Conservation (phyloP, 495 filamentous ascomycete genomes). For the Daldinia concentrica region DNA sequence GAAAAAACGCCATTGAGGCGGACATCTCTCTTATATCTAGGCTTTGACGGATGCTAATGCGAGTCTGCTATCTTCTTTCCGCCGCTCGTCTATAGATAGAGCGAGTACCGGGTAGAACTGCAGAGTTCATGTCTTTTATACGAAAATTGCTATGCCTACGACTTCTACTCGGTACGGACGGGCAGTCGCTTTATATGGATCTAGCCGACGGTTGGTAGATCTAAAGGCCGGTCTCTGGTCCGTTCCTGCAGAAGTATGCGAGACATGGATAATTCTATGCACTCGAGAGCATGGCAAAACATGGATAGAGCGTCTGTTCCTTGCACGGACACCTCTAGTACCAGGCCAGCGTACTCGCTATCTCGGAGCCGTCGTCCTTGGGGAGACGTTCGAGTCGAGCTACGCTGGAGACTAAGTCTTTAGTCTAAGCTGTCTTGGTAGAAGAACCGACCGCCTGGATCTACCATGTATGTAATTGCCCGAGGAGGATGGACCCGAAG, state of each 20-base stretch:
- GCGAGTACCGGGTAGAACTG: neutral
- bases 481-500: conserved; percentile 15
- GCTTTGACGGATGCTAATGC: neutral
- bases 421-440: conserved; percentile 19
- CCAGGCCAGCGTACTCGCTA: conserved; percentile 3
- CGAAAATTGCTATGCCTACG: neutral
- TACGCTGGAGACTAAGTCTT: conserved; percentile 14
- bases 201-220: neutral
- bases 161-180: neutral
- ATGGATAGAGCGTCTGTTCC: conserved; percentile 22
- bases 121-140: neutral
- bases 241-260: conserved; percentile 3
- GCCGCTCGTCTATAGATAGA: neutral
- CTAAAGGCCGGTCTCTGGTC: conserved; percentile 5
- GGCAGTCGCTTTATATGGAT: conserved; percentile 2
- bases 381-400: conserved; percentile 12
- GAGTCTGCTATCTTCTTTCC: neutral
- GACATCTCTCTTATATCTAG: neutral
- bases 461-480: conserved; percentile 17
- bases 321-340: conserved; percentile 18
- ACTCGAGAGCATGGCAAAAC: conserved; percentile 13
- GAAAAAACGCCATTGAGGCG: neutral
- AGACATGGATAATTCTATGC: conserved; percentile 8
- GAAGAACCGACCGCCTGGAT: conserved; percentile 25
- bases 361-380: conserved; percentile 13